Base-by-base conservation (phyloP, 306 rosid species). In the Rosa multiflora region DNA sequence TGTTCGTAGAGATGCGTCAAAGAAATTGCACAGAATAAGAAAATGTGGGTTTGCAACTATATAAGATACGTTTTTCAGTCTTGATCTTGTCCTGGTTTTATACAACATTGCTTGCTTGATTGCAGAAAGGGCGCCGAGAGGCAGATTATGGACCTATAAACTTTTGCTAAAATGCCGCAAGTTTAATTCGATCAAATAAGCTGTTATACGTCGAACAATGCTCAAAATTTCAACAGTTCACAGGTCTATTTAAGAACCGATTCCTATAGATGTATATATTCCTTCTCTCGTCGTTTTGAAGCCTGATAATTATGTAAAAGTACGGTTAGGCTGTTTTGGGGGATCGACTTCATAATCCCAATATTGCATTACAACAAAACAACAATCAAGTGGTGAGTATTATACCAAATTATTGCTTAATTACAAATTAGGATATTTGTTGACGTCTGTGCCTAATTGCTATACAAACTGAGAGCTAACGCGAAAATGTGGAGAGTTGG, bases 401-500 rank as follows among this genome's bases (percentile, higher is more conserved):
- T 13, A 32, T 29, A 29, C 2, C 39, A 63, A 13, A 62, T 62
- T 4, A 62, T 62, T 29, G 39, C 67, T 29, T 62, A 4, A 12
- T 12, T 62, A 62, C 40, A 62, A 29, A 1, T 29, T 13, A 32
- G 13, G 20, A 35, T 32, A 58, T 58, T 8, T 58, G 32, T 66
- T 35, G 32, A 29, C 32, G 14, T 37, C 39, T 37, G 47, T 66
- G 46, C 26, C 47, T 66, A 15, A 66, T 3, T 66, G 44, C 37
- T 66, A 37, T 37, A 66, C 70, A 66, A 37, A 66, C 39, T 39
- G 64, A 37, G 70, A 66, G 46, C 21, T 6, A 17, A 66, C 15
- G 70, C 23, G 70, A 66, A 47, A 66, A 17, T 66, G 46, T 37
- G 70, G 47, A 17, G 21, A 66, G 70, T 14, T 66, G 70, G 37